Percentiles rank a stretch among this genome's conserved stretches.
Conservation (phyloP, 441 rosid species). For the Metrosideros polymorpha region DNA sequence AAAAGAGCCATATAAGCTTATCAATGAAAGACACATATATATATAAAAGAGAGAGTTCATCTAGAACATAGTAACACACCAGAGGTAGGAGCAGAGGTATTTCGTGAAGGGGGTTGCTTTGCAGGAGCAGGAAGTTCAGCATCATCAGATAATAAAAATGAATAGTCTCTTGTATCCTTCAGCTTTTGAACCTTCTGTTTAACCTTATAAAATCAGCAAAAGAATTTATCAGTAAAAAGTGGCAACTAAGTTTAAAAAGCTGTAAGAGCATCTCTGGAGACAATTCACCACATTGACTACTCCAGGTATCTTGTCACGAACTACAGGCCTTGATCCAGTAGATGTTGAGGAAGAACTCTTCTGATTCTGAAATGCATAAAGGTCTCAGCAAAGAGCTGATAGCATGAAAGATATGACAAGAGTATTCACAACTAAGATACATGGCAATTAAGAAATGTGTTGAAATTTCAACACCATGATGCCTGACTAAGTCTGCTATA, state of each 20-base stretch:
- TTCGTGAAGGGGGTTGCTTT: constrained; percentile 36
- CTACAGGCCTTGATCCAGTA: constrained; percentile 28
- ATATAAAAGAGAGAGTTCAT: not conserved
- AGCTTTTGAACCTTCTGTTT: constrained; percentile 53
- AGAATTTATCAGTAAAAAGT: not conserved
- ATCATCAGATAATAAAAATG: constrained; percentile 74
- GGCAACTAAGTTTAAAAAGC: not conserved
- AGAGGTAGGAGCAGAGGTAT: constrained; percentile 28
- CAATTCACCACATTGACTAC: constrained; percentile 39
- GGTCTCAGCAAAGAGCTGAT: constrained; percentile 5
- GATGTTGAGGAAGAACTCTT: constrained; percentile 27
- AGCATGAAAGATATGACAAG: not conserved
- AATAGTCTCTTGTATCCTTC: constrained; percentile 78
- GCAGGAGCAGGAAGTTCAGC: constrained; percentile 50
- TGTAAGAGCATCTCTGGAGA: not conserved
- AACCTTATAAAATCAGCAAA: constrained; percentile 26
- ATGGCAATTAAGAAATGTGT: not conserved
- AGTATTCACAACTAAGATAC: not conserved
- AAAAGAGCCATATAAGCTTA: constrained; percentile 48
- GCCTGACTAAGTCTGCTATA: not conserved
- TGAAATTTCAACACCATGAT: not conserved
- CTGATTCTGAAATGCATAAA: constrained; percentile 38
- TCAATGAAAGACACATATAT: not conserved
- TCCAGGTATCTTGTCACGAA: constrained; percentile 22
- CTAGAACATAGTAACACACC: constrained; percentile 35